phyloP scores from a whole-genome alignment of 306 rosid genomes.

The Sicyos baderoa region DNA sequence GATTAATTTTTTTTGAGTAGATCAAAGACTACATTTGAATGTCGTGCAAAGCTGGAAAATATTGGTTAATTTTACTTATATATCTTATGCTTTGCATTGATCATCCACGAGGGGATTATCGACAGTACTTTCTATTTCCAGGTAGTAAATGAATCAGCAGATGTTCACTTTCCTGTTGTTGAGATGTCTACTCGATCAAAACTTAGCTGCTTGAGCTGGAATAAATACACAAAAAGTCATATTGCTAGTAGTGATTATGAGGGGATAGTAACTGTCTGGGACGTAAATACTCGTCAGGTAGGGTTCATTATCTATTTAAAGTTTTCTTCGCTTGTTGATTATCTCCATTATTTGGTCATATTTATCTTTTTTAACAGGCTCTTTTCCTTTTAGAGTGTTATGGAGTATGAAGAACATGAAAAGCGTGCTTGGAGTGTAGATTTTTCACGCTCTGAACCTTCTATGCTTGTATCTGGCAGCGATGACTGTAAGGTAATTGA shows the following conservation, averaged over 20 bases:
- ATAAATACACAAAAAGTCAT: conserved; percentile 60
- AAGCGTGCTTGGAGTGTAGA: conserved; percentile 96
- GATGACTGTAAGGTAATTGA: conserved; percentile 85
- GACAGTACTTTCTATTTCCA: conserved; percentile 2
- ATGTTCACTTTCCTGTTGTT: conserved; percentile 71
- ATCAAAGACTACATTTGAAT: too few species aligned
- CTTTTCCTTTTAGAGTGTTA: conserved; percentile 22
- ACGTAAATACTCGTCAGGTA: conserved; percentile 83
- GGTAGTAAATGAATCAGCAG: conserved; percentile 64
- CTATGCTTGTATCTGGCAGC: conserved; percentile 92
- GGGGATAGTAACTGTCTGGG: conserved; percentile 88
- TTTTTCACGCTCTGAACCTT: conserved; percentile 79
- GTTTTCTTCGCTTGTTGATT: conserved; percentile 10
- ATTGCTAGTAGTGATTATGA: conserved; percentile 95
- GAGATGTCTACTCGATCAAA: conserved; percentile 86
- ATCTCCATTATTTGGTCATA: conserved; percentile 11
- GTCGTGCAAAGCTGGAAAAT: background rate
- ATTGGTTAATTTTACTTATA: background rate
- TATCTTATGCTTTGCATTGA: conserved; percentile 1
- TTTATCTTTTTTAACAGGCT: conserved; percentile 18
- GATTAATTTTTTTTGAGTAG: background rate
- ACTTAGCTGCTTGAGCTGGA: conserved; percentile 96
- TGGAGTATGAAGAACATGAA: conserved; percentile 97
- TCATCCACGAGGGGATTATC: background rate
- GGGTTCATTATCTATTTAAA: background rate